Evolutionary conservation across 768 basidiomycete species (phyloP).

Genomic region (Tricholoma flavovirens): DNA sequence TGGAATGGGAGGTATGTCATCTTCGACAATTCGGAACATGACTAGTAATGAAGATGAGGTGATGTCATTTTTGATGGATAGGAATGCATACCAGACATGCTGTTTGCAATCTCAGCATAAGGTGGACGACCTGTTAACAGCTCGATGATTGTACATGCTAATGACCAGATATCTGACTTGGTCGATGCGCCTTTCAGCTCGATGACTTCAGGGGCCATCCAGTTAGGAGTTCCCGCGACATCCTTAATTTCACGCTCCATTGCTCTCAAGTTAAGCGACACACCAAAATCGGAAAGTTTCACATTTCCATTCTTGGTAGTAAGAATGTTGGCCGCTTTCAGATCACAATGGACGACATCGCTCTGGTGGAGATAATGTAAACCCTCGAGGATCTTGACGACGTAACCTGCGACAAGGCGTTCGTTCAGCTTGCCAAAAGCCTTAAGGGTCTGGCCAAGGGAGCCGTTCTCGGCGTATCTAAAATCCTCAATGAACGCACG

Average conservation of each 20-base stretch:
- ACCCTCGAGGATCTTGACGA: slow-evolving; percentile 95
- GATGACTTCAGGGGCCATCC: slow-evolving; percentile 99
- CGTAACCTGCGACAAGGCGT: slow-evolving; percentile 84
- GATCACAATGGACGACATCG: slow-evolving; percentile 94
- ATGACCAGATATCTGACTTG: slow-evolving; percentile 93
- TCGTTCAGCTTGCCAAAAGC: slow-evolving; percentile 94
- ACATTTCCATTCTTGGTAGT: slow-evolving; percentile 97
- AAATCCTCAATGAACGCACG: slow-evolving; percentile 9
- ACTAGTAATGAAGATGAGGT: slow-evolving; percentile 35
- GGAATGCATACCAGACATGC: slow-evolving; percentile 70
- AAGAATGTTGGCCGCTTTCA: slow-evolving; percentile 98
- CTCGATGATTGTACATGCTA: slow-evolving; percentile 93
- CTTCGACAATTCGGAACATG: slow-evolving; percentile 97
- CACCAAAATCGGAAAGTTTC: slow-evolving; percentile 96
- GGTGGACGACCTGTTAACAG: slow-evolving; percentile 89
- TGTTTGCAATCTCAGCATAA: slow-evolving; percentile 83
- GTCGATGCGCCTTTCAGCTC: slow-evolving; percentile 90
- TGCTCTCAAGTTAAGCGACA: slow-evolving; percentile 90
- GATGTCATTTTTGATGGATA: slow-evolving; percentile 4
- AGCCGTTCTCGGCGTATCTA: slow-evolving; percentile 96
- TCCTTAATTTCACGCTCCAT: slow-evolving; percentile 82
- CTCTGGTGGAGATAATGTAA: slow-evolving; percentile 86
- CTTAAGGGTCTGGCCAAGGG: slow-evolving; percentile 87
- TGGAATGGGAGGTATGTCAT: slow-evolving; percentile 83
- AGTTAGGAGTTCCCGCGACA: slow-evolving; percentile 93